Evolutionary conservation across 1,284 basidiomycete species (phyloP).

Genomic region (Ganoderma boninense): DNA sequence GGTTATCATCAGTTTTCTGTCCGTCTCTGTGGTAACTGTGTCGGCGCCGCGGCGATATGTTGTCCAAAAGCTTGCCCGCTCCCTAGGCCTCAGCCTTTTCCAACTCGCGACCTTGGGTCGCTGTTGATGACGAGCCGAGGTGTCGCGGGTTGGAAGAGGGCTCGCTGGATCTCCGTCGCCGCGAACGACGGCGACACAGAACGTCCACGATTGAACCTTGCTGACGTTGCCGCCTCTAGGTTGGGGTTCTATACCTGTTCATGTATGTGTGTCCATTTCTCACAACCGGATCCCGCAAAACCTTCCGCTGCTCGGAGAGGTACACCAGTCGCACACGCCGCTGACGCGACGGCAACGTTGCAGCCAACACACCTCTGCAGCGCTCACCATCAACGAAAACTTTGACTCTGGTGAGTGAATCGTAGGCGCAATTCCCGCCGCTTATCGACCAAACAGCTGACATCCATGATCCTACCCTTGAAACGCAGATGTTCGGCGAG

Average conservation of each 20-base stretch:
- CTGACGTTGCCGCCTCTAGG: conserved; percentile 46
- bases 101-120: neutral
- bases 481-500: conserved; percentile 65
- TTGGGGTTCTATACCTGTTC: conserved; percentile 80
- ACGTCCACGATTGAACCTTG: neutral
- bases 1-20: conserved; percentile 46
- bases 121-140: neutral
- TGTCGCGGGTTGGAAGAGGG: neutral
- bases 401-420: conserved; percentile 65
- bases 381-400: conserved; percentile 89
- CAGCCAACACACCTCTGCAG: conserved; percentile 92
- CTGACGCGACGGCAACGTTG: neutral
- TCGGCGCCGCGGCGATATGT: neutral
- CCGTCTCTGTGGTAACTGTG: conserved; percentile 33
- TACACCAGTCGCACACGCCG: neutral
- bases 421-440: neutral
- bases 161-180: neutral
- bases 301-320: neutral
- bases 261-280: conserved; percentile 57
- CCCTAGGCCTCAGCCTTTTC: neutral
- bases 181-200: neutral
- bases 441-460: neutral
- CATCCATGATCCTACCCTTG: neutral
- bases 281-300: neutral
- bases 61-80: neutral